phyloP scores from a whole-genome alignment of 2,329 filamentous ascomycete species.

The Dothistroma pini region DNA sequence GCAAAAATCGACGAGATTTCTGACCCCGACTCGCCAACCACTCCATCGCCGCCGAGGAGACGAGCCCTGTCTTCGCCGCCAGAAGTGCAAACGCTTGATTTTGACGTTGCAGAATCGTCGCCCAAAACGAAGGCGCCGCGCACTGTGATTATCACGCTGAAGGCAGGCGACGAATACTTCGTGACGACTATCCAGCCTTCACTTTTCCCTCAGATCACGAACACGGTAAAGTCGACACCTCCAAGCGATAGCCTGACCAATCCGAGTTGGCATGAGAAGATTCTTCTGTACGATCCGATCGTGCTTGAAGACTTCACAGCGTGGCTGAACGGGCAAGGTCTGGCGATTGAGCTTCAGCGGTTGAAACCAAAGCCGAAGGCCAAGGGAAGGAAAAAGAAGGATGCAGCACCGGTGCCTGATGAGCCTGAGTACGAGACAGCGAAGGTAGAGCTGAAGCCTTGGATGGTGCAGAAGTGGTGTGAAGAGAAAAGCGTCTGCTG shows the following conservation, averaged over 20 bases:
- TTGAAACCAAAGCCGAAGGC: slow-evolving; percentile 15
- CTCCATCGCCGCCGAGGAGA: slow-evolving; percentile 33
- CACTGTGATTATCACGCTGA: slow-evolving; percentile 15
- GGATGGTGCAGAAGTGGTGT: slow-evolving; percentile 82
- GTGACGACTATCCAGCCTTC: slow-evolving; percentile 29
- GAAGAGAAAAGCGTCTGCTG: slow-evolving; percentile 84
- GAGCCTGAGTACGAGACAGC: slow-evolving; percentile 23
- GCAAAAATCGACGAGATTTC: slow-evolving; percentile 34
- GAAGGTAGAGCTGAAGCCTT: slow-evolving; percentile 39
- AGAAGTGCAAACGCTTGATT: slow-evolving; percentile 20
- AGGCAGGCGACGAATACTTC: slow-evolving; percentile 32
- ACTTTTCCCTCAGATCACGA: slow-evolving; percentile 49
- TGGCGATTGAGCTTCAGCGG: slow-evolving; percentile 21
- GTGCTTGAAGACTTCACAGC: slow-evolving; percentile 77
- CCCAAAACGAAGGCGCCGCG: slow-evolving; percentile 9
- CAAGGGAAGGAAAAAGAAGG: slow-evolving; percentile 39
- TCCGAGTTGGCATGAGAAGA: slow-evolving; percentile 83
- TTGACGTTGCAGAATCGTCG: slow-evolving; percentile 16
- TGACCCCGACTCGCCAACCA: slow-evolving; percentile 30
- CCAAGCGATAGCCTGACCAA: slow-evolving; percentile 40
- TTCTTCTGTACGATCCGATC: slow-evolving; percentile 88
- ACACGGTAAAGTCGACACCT: slow-evolving; percentile 45
- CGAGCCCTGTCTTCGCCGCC: slow-evolving; percentile 27
- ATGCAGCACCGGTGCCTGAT: slow-evolving; percentile 34
- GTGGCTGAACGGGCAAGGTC: slow-evolving; percentile 64